phyloP scores from a whole-genome alignment of 179 eudicot genomes.

The Beta macrorhiza region DNA sequence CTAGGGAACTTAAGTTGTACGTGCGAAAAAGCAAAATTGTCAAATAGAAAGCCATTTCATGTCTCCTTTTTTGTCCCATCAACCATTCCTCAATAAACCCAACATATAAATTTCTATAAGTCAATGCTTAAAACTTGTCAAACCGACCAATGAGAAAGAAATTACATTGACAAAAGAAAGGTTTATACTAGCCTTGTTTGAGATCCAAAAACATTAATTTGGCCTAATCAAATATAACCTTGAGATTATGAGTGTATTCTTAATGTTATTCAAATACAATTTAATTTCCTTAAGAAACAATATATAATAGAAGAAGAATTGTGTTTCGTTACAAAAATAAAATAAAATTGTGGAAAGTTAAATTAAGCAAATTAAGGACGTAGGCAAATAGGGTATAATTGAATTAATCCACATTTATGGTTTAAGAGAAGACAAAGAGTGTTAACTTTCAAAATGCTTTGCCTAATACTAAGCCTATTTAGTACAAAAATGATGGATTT shows the following conservation, averaged over 20 bases:
- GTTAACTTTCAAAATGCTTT: too few relatives aligned
- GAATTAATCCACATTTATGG: too few relatives aligned
- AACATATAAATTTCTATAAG: constrained; percentile 19
- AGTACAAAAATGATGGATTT: too few relatives aligned
- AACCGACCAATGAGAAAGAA: constrained; percentile 26
- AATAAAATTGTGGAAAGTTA: too few relatives aligned
- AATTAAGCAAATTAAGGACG: too few relatives aligned
- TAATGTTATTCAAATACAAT: not conserved
- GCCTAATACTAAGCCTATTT: too few relatives aligned
- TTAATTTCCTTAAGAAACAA: too few relatives aligned
- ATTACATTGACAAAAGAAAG: not conserved
- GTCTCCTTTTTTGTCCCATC: constrained; percentile 43
- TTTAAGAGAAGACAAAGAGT: too few relatives aligned
- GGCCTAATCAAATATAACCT: constrained; percentile 14
- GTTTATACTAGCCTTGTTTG: not conserved
- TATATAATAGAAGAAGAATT: too few relatives aligned
- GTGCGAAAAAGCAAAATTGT: constrained; percentile 33
- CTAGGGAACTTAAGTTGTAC: constrained; percentile 34
- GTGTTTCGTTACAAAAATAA: too few relatives aligned
- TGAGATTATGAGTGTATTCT: not conserved
- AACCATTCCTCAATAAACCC: constrained; percentile 29
- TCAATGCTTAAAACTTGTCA: constrained; percentile 21
- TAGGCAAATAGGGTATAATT: too few relatives aligned
- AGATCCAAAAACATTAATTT: constrained; percentile 21
- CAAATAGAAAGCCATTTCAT: constrained; percentile 38